These are phyloP conservation scores for Stephanocyclus meneghinianus DNA, from an alignment of 352 stramenopile species.

Conservation along the genomic window DNA sequence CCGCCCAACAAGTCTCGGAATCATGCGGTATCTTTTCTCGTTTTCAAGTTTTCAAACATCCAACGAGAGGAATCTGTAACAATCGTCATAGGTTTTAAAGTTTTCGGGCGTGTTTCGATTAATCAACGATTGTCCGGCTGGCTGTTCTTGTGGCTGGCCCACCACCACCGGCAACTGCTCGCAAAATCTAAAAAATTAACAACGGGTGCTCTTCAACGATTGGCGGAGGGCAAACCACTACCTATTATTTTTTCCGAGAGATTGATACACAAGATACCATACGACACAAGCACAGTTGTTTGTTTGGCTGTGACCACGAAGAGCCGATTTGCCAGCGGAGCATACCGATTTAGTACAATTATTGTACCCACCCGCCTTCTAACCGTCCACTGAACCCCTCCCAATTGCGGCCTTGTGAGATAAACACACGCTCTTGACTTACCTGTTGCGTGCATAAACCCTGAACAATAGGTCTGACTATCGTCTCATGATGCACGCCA, in stretches of 20 bases:
- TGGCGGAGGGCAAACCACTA: too few species aligned
- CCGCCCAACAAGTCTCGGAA: too few species aligned
- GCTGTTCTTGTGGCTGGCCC: not conserved
- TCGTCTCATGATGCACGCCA: not conserved
- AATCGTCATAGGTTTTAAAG: not conserved
- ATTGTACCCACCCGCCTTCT: too few species aligned
- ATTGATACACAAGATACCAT: too few species aligned
- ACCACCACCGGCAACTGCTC: not conserved
- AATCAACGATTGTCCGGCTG: not conserved
- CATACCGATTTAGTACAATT: too few species aligned
- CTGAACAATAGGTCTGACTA: not conserved
- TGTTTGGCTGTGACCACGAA: too few species aligned
- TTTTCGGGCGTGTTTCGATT: not conserved
- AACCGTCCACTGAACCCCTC: too few species aligned
- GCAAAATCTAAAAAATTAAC: not conserved
- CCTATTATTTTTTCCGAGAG: too few species aligned
- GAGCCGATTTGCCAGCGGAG: too few species aligned
- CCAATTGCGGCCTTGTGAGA: not conserved
- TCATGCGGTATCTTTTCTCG: not conserved
- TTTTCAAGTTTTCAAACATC: not conserved
- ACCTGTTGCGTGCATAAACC: not conserved
- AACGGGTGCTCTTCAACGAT: too few species aligned
- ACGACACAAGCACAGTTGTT: too few species aligned
- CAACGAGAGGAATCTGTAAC: not conserved
- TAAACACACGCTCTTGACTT: not conserved